Evolutionary conservation across 768 basidiomycete genomes (phyloP).

Genomic region (Kwoniella europaea): DNA sequence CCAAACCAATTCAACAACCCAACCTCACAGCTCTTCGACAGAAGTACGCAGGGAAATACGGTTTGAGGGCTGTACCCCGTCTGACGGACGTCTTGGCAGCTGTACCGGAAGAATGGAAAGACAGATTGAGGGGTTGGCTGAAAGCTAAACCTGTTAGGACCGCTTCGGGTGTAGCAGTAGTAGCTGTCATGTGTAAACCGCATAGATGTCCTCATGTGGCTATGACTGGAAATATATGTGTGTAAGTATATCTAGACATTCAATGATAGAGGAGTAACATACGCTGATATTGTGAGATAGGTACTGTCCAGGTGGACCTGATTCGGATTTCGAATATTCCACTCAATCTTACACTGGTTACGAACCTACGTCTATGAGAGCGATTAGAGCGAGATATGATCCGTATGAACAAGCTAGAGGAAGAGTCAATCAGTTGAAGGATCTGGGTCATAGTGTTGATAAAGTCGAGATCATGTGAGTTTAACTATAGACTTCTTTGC

Average conservation of each 20-base stretch:
- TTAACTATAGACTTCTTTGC: too few relatives aligned
- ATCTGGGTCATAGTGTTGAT: slow-evolving; percentile 94
- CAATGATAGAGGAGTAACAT: not conserved
- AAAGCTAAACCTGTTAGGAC: slow-evolving; percentile 93
- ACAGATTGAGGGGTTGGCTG: slow-evolving; percentile 82
- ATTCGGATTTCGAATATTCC: slow-evolving; percentile 99
- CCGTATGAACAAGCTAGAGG: slow-evolving; percentile 97
- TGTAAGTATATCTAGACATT: slow-evolving; percentile 64
- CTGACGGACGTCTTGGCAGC: slow-evolving; percentile 98
- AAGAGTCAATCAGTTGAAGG: slow-evolving; percentile 91
- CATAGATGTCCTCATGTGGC: slow-evolving; percentile 99
- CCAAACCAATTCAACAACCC: slow-evolving; percentile 66
- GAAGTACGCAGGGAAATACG: slow-evolving; percentile 86
- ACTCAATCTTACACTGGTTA: slow-evolving; percentile 67
- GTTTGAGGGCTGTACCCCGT: slow-evolving; percentile 82
- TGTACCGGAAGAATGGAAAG: slow-evolving; percentile 96
- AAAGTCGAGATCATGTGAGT: slow-evolving; percentile 69
- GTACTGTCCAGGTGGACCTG: slow-evolving; percentile 97
- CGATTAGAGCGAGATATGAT: slow-evolving; percentile 93
- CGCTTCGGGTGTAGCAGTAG: slow-evolving; percentile 96
- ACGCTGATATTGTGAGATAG: slow-evolving; percentile 59
- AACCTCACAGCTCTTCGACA: slow-evolving; percentile 87
- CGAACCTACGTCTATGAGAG: slow-evolving; percentile 94
- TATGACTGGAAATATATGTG: slow-evolving; percentile 99
- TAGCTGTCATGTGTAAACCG: slow-evolving; percentile 99